Evolutionary conservation across 352 stramenopile genomes (phyloP), one percentile per base, ranked within the genome.

Genomic region (Hyaloperonospora arabidopsidis): DNA sequence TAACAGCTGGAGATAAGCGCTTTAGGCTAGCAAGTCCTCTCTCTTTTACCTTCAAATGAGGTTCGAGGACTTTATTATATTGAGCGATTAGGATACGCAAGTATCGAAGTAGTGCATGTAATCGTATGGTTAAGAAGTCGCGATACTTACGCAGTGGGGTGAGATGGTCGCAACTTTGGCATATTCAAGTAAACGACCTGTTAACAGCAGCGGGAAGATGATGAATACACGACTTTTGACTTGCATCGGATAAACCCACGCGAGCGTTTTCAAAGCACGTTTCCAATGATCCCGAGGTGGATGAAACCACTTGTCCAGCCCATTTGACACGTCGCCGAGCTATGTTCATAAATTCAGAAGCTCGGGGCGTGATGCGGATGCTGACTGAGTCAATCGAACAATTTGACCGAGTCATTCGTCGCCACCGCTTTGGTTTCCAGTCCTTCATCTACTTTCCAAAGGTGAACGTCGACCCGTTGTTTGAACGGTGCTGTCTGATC

Each of bases 351-450:
- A 86, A 84, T 52, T 61, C 68, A 0, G 77, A 84, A 48, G 63
- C 77, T 1, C 45, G 49, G 19, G 54, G 70, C 40, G 65, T 84
- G 11, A 54, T 86, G 61, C 47, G 65, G 15, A 21, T 74, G 23
- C 59, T 86, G 5, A 73, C 71, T 22, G 65, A 77, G 54, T 84
- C 70, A 28, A 54, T 87, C 21, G 41, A 49, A 29, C 51, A 84
- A 45, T 74, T 83, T 15, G 74, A 86, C 45, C 65, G 65, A 2
- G 67, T 87, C 17, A 76, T 84, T 54, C 77, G 77, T 4, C 74
- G 76, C 25, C 70, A 72, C 1, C 70, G 77, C n/a, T 78, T 87
- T 49, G 77, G 77, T 5, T 84, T 86, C 52, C 77, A 87, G 67
- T 66, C 68, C 11, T 87, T 86, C 53, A 60, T 86, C 22, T 81